Conservation (phyloP, 2,329 filamentous ascomycete species). For the Aspergillus sojae region DNA sequence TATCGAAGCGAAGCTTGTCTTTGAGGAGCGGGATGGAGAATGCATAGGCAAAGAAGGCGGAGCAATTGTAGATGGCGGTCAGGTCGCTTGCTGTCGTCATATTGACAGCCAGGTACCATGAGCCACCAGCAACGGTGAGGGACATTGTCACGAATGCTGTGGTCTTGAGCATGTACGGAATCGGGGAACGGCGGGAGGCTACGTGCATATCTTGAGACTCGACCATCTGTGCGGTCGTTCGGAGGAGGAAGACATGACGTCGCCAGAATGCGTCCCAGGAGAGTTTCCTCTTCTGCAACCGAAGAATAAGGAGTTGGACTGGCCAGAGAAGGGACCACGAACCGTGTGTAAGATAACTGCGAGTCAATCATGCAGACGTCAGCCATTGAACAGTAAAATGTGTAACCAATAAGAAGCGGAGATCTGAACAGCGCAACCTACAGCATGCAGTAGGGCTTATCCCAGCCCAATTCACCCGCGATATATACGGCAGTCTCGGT, state of each 20-base stretch:
- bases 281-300: constrained; percentile 74
- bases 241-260: constrained; percentile 64
- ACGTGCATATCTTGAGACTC: constrained; percentile 75
- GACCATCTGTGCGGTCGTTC: constrained; percentile 79
- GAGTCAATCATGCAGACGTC: constrained; percentile 1
- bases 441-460: constrained; percentile 99
- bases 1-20: constrained; percentile 81
- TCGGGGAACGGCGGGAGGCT: constrained; percentile 50
- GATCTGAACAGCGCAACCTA: constrained; percentile 46
- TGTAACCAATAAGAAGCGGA: not conserved
- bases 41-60: constrained; percentile 96
- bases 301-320: constrained; percentile 75
- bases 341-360: constrained; percentile 83
- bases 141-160: constrained; percentile 82
- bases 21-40: constrained; percentile 89
- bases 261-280: constrained; percentile 89
- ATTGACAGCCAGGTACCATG: constrained; percentile 94
- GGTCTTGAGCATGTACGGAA: constrained; percentile 75
- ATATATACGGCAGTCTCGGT: constrained; percentile 96
- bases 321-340: constrained; percentile 94
- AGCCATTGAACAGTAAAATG: not conserved
- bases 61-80: constrained; percentile 99
- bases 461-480: constrained; percentile 87
- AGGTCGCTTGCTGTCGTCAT: constrained; percentile 90
- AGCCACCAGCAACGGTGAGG: constrained; percentile 85